Conservation (phyloP, 2,329 filamentous ascomycete species). For the Aphanoascus verrucosus region DNA sequence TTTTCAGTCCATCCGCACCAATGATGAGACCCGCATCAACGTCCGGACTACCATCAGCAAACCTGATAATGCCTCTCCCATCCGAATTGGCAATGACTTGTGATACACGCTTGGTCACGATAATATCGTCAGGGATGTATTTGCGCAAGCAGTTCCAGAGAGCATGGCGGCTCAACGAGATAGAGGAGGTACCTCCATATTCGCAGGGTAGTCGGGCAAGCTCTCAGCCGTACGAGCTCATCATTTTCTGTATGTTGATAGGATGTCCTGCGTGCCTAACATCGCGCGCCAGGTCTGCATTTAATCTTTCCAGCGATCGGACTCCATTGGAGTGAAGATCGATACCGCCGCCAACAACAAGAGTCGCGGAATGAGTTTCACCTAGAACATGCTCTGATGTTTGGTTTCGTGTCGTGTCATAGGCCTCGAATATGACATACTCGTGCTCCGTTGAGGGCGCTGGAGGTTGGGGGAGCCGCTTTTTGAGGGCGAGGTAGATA, state of each 20-base stretch:
- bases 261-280: constrained; percentile 29
- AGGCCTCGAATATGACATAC: constrained; percentile 34
- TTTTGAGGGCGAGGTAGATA: constrained; percentile 32
- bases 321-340: constrained; percentile 34
- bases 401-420: constrained; percentile 25
- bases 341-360: constrained; percentile 31
- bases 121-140: constrained; percentile 26
- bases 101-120: constrained; percentile 27
- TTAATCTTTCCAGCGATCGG: constrained; percentile 29
- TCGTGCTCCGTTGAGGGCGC: constrained; percentile 19
- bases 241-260: constrained; percentile 25
- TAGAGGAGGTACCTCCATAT: constrained; percentile 20
- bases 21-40: constrained; percentile 34
- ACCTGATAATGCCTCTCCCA: constrained; percentile 23
- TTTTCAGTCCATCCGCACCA: constrained; percentile 35
- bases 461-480: constrained; percentile 27
- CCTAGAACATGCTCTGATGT: constrained; percentile 17
- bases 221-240: constrained; percentile 26
- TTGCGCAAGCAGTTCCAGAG: constrained; percentile 31
- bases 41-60: constrained; percentile 26
- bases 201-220: constrained; percentile 22
- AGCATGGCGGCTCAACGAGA: constrained; percentile 31
- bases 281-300: constrained; percentile 26
- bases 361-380: constrained; percentile 24
- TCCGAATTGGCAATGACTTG: constrained; percentile 21